These are phyloP conservation scores for Apophysomyces variabilis DNA, from an alignment of 371 early-diverging fungal species.

Conservation along the genomic window DNA sequence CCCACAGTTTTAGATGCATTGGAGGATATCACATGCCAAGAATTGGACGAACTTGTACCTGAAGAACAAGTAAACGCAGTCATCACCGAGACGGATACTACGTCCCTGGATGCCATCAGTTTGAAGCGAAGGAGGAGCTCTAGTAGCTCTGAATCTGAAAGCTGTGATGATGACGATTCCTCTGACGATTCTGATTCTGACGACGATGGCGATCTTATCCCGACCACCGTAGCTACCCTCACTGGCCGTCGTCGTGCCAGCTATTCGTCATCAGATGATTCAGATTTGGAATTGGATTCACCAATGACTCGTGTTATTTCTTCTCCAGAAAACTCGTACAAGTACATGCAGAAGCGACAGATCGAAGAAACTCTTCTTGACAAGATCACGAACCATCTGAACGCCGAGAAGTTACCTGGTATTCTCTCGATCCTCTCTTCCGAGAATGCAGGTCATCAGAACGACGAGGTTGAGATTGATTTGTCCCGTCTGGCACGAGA, in stretches of 20 bases:
- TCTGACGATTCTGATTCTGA: constrained; percentile 23
- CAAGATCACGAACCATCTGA: constrained; percentile 47
- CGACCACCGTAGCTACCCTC: constrained; percentile 47
- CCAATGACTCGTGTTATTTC: constrained; percentile 24
- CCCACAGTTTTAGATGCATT: constrained; percentile 1
- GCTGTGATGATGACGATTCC: constrained; percentile 22
- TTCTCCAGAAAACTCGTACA: constrained; percentile 22
- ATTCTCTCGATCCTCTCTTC: constrained; percentile 49
- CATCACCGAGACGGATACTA: not conserved
- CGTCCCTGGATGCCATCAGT: not conserved
- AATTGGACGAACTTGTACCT: constrained; percentile 13
- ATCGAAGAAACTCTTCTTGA: constrained; percentile 50
- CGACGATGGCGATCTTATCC: constrained; percentile 28
- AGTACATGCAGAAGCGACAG: constrained; percentile 52
- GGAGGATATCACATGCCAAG: not conserved
- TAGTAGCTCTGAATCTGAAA: constrained; percentile 22
- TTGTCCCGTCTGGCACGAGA: constrained; percentile 51
- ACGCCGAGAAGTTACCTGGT: constrained; percentile 51
- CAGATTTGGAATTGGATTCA: constrained; percentile 44
- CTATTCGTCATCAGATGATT: constrained; percentile 38
- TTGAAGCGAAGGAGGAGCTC: constrained; percentile 34
- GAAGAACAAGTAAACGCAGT: not conserved
- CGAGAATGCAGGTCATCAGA: constrained; percentile 32
- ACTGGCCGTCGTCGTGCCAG: constrained; percentile 28
- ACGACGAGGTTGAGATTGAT: constrained; percentile 53